Evolutionary conservation across 1,284 basidiomycete genomes (phyloP), one percentile per base, ranked within the genome.

Genomic region (Malassezia obtusa): DNA sequence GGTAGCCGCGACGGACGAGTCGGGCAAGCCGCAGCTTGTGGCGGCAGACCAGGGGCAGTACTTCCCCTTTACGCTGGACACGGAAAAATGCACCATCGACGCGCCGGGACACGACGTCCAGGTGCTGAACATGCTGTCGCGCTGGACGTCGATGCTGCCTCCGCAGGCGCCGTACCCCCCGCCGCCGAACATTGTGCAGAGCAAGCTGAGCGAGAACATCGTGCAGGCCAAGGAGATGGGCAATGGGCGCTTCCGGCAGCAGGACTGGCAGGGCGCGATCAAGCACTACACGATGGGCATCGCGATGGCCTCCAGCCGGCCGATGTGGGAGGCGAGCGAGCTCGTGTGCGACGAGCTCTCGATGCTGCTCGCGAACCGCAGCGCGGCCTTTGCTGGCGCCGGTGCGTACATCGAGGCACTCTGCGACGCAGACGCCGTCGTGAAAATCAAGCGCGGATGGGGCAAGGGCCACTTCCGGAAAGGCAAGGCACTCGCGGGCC

Each of bases 391-490:
- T 75, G 81, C 82, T 46, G 85, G 86, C 57, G 78, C 81, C 1
- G 82, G 82, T 7, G 87, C 91, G 61, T 83, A 80, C 74, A 79
- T 89, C 50, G 82, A 83, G 43, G 88, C 91, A 2, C 77, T 95
- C 7, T 84, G 85, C 21, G 92, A 98, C 70, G 90, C 91, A 0
- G 89, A 96, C 58, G 83, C 84, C 1, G 89, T 95, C 62, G 84
- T 92, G 39, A 77, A 82, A 60, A 77, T 95, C 50, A 87, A 88
- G 73, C 80, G 84, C 53, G 83, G 83, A 25, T 98, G 92, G 92
- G 83, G 84, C 64, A 96, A 96, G 74, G 92, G 90, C 0, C 89
- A 96, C 74, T 94, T 92, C 79, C 79, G 92, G 60, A 92, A 84
- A 64, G 88, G 86, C 3, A 86, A 86, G 73, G 89, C 92, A 0